Evolutionary conservation across 257 asterid genomes (phyloP).

Genomic region (Plectranthus barbatus): DNA sequence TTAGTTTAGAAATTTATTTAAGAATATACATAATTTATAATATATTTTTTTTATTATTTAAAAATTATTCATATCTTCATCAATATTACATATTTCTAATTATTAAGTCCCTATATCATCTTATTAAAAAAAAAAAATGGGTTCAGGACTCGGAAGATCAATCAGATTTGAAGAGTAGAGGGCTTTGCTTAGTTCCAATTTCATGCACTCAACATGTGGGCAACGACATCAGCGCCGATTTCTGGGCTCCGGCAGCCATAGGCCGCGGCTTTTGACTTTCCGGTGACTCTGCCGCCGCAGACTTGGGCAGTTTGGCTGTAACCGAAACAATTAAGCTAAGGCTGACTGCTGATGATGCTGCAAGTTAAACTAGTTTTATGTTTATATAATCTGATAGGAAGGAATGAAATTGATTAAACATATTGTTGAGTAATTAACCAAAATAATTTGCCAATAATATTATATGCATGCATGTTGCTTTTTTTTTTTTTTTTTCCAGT

Average conservation of each 20-base stretch:
- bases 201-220: slow-evolving; percentile 67
- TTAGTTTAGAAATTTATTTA: no score
- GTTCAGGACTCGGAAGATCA: slow-evolving; percentile 33
- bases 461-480: slow-evolving; percentile 14
- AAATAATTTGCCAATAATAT: slow-evolving; percentile 12
- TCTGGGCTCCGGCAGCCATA: slow-evolving; percentile 41
- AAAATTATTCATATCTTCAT: no score
- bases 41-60: no score
- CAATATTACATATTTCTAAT: neutral
- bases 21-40: no score
- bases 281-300: neutral
- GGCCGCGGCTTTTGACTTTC: slow-evolving; percentile 34
- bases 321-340: slow-evolving; percentile 32
- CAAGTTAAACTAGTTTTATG: slow-evolving; percentile 3
- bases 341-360: slow-evolving; percentile 44
- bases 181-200: slow-evolving; percentile 74
- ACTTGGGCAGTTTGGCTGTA: no score
- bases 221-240: slow-evolving; percentile 49
- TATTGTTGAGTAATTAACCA: slow-evolving; percentile 36
- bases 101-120: no score
- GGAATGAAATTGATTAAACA: slow-evolving; percentile 4
- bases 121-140: neutral
- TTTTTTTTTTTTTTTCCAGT: neutral
- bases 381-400: slow-evolving; percentile 11
- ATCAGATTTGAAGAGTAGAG: slow-evolving; percentile 61